Base-by-base conservation (phyloP, 1,139 yeast species). In the Lodderomyces elongisporus region DNA sequence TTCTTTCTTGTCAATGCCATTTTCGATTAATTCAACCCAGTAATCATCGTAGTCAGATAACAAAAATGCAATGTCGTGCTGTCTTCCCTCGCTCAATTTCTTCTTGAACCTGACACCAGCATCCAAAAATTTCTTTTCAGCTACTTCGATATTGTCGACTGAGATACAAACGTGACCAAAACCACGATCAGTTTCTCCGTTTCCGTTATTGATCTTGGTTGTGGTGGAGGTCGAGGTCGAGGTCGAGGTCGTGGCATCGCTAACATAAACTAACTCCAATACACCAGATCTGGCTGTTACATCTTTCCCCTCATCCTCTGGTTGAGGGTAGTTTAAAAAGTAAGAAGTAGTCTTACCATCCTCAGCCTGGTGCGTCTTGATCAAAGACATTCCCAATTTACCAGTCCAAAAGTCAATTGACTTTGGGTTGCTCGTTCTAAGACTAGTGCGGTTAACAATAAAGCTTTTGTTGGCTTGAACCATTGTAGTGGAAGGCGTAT, bases 161-260 rank as follows among this genome's bases (percentile, higher is more conserved):
- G 95, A 70, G 46, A 89, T 63, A 60, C 96, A 85, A 40, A 88
- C 78, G 60, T 91, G 98, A 14, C 98, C 98, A 54, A 88, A 91
- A 0, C 98, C 98, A 46, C 91, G 76, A 57, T 77, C 67, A 28
- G 94, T 91, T 34, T 79, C 82, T 10, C 71, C 77, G 54, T 91
- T 91, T 40, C 98, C 98, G 49, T 81, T 83, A 62, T 77, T 83
- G 36, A 81, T 59, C 45, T 82, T 87, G 10, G 14, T 24, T 10
- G 7, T 10, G 9, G 9, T 20, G 9, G 9, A 7, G 32, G 58
- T 58, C 51, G 83, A 93, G 17, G 77, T n/a, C n/a, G n/a, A n/a
- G 9, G 9, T 20, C 22, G 9, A 7, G 32, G 58, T 58, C 51
- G 83, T 94, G 17, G 77, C 65, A 5, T 93, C 94, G 57, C 81